Conservation (phyloP, 192 early-diverging fungal genomes). For the Entomortierella parvispora region DNA sequence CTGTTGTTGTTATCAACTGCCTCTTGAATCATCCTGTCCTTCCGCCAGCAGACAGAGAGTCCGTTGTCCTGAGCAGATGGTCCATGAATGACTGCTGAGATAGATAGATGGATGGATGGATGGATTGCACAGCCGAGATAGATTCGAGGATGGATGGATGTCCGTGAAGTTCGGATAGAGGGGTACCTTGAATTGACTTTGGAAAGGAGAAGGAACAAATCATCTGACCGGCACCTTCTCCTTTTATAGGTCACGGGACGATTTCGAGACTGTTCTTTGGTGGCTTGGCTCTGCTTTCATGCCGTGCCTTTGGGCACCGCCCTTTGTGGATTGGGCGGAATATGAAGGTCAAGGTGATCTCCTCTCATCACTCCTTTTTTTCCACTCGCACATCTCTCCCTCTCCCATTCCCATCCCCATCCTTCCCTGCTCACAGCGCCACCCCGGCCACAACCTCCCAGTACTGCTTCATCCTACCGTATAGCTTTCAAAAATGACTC, state of each 20-base stretch:
- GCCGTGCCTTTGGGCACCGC: no score
- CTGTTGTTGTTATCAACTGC: no score
- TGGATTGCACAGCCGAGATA: background rate
- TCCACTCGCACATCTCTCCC: no score
- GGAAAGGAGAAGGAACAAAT: constrained; percentile 15
- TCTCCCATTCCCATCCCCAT: no score
- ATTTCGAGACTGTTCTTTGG: background rate
- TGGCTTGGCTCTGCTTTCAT: constrained; percentile 3
- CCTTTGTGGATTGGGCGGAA: no score
- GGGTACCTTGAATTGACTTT: constrained; percentile 7
- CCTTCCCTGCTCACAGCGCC: no score
- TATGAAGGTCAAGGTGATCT: no score
- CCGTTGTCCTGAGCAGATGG: background rate
- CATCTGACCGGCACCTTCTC: constrained; percentile 1
- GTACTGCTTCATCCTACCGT: no score
- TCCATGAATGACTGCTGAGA: background rate
- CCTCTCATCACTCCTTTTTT: no score
- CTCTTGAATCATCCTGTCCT: no score
- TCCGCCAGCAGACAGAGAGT: no score
- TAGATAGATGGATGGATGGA: constrained; percentile 6
- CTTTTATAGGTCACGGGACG: constrained; percentile 5
- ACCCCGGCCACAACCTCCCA: no score
- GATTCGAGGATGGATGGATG: background rate
- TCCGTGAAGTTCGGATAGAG: background rate
- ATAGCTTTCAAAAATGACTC: background rate